Evolutionary conservation across 345 rosid species (phyloP).

Genomic region (Excoecaria agallocha): DNA sequence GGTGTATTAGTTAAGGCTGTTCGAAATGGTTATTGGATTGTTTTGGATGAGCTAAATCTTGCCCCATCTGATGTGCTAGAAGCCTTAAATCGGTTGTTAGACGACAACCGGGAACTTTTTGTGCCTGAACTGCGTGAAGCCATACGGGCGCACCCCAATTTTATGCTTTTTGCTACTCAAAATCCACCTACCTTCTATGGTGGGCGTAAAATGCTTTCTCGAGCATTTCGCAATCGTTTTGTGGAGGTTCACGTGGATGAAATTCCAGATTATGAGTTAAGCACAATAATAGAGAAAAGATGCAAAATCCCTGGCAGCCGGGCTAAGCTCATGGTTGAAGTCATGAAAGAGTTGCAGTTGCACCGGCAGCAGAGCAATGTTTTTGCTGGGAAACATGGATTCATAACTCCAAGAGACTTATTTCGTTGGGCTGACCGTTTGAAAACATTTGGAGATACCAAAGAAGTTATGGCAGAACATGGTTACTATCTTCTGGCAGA

Average conservation of each 20-base stretch:
- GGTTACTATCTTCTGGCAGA: slow-evolving; percentile 94
- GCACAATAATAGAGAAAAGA: slow-evolving; percentile 57
- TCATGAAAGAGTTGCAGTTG: slow-evolving; percentile 91
- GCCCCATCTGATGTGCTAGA: slow-evolving; percentile 98
- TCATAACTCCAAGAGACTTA: slow-evolving; percentile 90
- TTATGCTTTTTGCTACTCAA: slow-evolving; percentile 98
- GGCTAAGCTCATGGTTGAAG: slow-evolving; percentile 79
- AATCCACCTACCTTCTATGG: slow-evolving; percentile 92
- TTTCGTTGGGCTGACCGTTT: slow-evolving; percentile 97
- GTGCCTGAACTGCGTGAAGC: slow-evolving; percentile 83
- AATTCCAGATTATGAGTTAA: slow-evolving; percentile 82
- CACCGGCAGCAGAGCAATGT: slow-evolving; percentile 88
- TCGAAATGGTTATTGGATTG: slow-evolving; percentile 87
- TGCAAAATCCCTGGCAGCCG: slow-evolving; percentile 73
- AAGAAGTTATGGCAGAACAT: slow-evolving; percentile 84
- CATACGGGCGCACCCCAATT: slow-evolving; percentile 76
- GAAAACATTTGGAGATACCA: slow-evolving; percentile 54
- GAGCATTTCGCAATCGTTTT: slow-evolving; percentile 97
- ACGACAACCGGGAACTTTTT: slow-evolving; percentile 93
- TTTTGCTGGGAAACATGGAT: slow-evolving; percentile 99
- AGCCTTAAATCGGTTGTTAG: slow-evolving; percentile 86
- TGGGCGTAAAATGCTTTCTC: slow-evolving; percentile 95
- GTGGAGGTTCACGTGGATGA: slow-evolving; percentile 98
- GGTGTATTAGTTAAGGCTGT: slow-evolving; percentile 95
- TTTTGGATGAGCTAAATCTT: slow-evolving; percentile 88